Evolutionary conservation across 2,329 filamentous ascomycete species (phyloP).

Genomic region (Diaporthe batatas): DNA sequence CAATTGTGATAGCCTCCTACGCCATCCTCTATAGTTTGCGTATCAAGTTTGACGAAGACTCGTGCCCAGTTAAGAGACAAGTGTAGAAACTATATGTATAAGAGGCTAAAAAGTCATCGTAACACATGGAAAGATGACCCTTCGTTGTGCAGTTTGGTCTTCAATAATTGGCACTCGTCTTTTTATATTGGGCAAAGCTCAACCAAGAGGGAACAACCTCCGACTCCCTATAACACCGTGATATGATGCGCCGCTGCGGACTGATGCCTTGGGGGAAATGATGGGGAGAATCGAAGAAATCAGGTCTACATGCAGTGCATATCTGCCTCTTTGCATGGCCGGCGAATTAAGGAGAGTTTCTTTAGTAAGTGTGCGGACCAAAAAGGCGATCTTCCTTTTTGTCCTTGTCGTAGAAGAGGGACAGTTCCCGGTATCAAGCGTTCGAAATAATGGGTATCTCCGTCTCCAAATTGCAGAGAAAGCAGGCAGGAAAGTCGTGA

Average conservation of each 20-base stretch:
- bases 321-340: constrained; percentile 17
- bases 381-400: neutral
- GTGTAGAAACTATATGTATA: constrained; percentile 36
- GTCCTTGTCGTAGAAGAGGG: neutral
- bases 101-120: constrained; percentile 29
- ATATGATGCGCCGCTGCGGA: constrained; percentile 33
- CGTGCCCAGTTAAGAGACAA: constrained; percentile 29
- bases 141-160: constrained; percentile 27
- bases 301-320: constrained; percentile 26
- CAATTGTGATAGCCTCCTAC: neutral
- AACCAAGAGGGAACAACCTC: constrained; percentile 9
- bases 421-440: constrained; percentile 22
- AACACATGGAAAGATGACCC: constrained; percentile 31
- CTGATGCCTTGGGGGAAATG: constrained; percentile 32
- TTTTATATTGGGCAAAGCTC: constrained; percentile 29
- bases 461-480: constrained; percentile 31
- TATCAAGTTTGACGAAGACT: constrained; percentile 24
- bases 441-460: constrained; percentile 39
- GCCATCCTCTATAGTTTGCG: constrained; percentile 30
- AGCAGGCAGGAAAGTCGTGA: constrained; percentile 20
- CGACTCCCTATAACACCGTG: constrained; percentile 39
- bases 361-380: constrained; percentile 33
- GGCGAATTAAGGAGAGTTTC: constrained; percentile 37
- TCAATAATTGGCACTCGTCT: constrained; percentile 25
- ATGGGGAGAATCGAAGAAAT: constrained; percentile 34